phyloP scores from a whole-genome alignment of 2,329 filamentous ascomycete genomes.

The Penicillium sp. region DNA sequence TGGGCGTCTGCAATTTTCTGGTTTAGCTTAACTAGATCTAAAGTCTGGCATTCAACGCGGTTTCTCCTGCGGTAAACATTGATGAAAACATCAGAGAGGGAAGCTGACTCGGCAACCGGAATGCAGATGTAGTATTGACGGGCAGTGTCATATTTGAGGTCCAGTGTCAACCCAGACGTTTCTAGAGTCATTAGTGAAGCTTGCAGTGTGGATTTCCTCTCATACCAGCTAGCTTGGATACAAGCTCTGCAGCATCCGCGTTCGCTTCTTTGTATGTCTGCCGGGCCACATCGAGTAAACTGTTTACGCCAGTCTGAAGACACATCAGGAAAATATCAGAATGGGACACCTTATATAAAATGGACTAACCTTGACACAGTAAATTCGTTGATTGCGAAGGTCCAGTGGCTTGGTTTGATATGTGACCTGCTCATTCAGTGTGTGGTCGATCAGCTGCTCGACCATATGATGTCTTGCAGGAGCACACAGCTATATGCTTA shows the following conservation, averaged over 20 bases:
- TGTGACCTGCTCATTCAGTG: slow-evolving; percentile 73
- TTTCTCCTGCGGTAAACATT: slow-evolving; percentile 68
- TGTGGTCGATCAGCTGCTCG: slow-evolving; percentile 58
- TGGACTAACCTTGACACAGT: slow-evolving; percentile 66
- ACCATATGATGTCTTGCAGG: slow-evolving; percentile 57
- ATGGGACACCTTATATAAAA: neutral
- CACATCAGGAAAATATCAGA: slow-evolving; percentile 21
- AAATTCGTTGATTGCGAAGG: slow-evolving; percentile 80
- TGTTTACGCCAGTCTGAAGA: slow-evolving; percentile 66
- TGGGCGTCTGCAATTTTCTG: slow-evolving; percentile 71
- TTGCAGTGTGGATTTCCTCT: neutral
- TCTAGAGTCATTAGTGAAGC: slow-evolving; percentile 40
- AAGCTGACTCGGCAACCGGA: slow-evolving; percentile 55
- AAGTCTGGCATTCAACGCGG: slow-evolving; percentile 79
- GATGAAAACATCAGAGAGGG: slow-evolving; percentile 65
- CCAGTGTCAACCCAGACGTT: slow-evolving; percentile 54
- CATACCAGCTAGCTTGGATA: slow-evolving; percentile 60
- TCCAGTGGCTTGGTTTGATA: slow-evolving; percentile 77
- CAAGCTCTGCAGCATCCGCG: slow-evolving; percentile 66
- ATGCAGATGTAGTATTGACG: slow-evolving; percentile 77
- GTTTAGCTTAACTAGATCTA: slow-evolving; percentile 76
- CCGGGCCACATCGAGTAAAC: slow-evolving; percentile 79
- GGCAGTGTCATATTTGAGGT: slow-evolving; percentile 68
- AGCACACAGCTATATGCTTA: slow-evolving; percentile 52
- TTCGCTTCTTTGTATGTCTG: slow-evolving; percentile 86